Evolutionary conservation across 371 early-diverging fungal species (phyloP).

Genomic region (Mucor racemosus): DNA sequence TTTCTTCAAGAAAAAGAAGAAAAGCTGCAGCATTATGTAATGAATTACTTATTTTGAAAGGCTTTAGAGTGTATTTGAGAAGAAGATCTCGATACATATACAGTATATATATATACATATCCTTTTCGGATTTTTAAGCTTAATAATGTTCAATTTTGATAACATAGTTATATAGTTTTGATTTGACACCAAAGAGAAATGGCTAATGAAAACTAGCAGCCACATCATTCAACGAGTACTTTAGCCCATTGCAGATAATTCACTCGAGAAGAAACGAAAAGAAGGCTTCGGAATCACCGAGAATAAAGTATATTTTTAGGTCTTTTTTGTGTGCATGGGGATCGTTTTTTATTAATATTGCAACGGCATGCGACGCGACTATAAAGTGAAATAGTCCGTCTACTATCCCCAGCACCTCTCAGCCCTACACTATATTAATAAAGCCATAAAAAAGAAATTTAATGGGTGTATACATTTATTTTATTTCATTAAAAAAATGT

Average conservation of each 20-base stretch:
- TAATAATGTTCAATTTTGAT: no score
- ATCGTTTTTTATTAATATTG: background rate
- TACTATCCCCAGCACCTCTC: background rate
- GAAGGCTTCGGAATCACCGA: constrained; percentile 7
- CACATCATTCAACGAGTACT: background rate
- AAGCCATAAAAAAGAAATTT: background rate
- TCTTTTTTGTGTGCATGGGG: background rate
- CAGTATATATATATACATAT: no score
- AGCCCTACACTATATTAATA: background rate
- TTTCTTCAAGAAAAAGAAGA: no score
- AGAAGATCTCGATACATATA: no score
- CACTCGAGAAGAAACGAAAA: constrained; percentile 1
- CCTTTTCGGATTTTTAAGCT: no score
- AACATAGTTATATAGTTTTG: background rate
- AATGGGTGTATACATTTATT: constrained; percentile 3
- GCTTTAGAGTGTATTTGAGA: no score
- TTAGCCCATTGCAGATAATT: background rate
- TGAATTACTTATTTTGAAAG: no score
- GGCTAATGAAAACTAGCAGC: background rate
- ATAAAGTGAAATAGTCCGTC: background rate
- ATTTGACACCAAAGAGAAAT: background rate
- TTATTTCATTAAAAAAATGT: constrained; percentile 1
- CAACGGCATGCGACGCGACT: background rate
- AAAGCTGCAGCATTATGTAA: no score
- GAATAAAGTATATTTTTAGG: constrained; percentile 1